Percentiles rank a stretch among this genome's conserved stretches.
Conservation (phyloP, 2,329 filamentous ascomycete genomes). For the Fusarium sp. region DNA sequence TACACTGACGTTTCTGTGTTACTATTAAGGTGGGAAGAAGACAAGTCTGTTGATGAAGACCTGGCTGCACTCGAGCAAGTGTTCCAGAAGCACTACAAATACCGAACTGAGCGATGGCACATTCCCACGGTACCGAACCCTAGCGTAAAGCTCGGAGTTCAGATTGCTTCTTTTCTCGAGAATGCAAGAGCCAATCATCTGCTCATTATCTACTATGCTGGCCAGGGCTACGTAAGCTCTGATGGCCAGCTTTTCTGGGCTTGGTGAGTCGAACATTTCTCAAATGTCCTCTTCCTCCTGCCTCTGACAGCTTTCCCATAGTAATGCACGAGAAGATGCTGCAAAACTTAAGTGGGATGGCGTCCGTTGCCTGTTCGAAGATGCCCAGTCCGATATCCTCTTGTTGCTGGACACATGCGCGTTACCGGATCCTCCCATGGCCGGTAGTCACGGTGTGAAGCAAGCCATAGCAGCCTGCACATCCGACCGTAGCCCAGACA, state of each 20-base stretch:
- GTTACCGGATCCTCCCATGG: conserved; percentile 59
- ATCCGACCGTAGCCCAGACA: conserved; percentile 58
- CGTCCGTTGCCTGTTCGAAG: conserved; percentile 69
- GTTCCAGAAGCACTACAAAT: conserved; percentile 68
- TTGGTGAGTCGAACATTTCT: conserved; percentile 60
- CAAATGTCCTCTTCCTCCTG: conserved; percentile 19
- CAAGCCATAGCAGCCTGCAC: conserved; percentile 70
- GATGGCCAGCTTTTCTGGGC: conserved; percentile 74
- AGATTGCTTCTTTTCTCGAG: conserved; percentile 68
- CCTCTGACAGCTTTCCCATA: conserved; percentile 53
- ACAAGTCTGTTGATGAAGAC: conserved; percentile 62
- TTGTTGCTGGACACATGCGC: conserved; percentile 70
- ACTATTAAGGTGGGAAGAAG: conserved; percentile 70
- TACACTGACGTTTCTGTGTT: conserved; percentile 69
- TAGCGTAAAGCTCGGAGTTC: conserved; percentile 68
- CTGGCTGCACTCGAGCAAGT: conserved; percentile 64
- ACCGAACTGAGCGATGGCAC: conserved; percentile 66
- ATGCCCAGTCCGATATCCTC: conserved; percentile 70
- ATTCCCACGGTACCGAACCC: conserved; percentile 69
- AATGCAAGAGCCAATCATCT: conserved; percentile 66
- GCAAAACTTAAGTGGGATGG: conserved; percentile 70
- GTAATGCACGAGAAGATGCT: conserved; percentile 66
- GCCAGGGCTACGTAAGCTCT: conserved; percentile 65
- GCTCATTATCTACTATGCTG: conserved; percentile 72
- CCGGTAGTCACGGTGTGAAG: conserved; percentile 65